Evolutionary conservation across 2,329 filamentous ascomycete species (phyloP).

Genomic region (Tolypocladium amazonense): DNA sequence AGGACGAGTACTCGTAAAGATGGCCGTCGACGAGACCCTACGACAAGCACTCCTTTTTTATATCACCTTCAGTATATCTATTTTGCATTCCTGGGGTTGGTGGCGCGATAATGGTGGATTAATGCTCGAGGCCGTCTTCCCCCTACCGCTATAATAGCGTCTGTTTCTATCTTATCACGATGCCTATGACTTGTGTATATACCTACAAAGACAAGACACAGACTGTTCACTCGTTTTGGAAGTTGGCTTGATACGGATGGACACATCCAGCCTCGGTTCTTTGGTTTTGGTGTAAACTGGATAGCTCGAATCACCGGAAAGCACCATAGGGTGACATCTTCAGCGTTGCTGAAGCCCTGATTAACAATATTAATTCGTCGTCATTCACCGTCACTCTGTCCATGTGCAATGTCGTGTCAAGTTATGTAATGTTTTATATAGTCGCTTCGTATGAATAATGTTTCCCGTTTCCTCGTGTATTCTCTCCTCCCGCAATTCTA

Average conservation of each 20-base stretch:
- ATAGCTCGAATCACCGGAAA: neutral
- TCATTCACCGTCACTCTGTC: neutral
- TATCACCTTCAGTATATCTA: neutral
- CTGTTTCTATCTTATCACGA: neutral
- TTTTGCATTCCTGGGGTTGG: neutral
- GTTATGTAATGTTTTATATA: neutral
- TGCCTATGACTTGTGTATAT: neutral
- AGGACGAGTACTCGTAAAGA: conserved; percentile 55
- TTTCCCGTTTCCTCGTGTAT: neutral
- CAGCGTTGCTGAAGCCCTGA: neutral
- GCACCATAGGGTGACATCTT: too few species aligned
- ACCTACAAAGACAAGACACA: neutral
- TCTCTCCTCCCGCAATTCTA: neutral
- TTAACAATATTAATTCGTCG: neutral
- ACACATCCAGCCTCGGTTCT: neutral
- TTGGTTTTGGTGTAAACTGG: neutral
- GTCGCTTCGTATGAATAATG: neutral
- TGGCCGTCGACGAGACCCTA: neutral
- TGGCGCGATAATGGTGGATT: neutral
- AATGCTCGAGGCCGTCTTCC: neutral
- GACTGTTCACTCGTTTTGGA: neutral
- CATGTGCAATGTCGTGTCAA: neutral
- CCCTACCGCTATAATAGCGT: neutral
- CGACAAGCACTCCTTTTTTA: neutral
- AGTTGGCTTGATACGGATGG: neutral